Base-by-base conservation (phyloP, 768 basidiomycete genomes). In the Tricholoma sp. region DNA sequence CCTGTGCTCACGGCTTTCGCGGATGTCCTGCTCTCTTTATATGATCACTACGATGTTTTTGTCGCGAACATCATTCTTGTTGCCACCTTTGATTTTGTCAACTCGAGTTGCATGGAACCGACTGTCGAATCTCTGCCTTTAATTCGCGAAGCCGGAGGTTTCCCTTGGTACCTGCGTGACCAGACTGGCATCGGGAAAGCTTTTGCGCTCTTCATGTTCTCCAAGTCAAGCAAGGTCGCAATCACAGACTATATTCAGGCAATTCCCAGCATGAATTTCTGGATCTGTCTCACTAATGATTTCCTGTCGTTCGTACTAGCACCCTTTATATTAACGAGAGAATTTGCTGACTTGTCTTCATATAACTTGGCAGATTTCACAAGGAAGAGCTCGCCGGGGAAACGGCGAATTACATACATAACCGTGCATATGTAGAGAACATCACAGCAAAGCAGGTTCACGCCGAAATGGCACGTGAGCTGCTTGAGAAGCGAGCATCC, bases 301-400 rank as follows among this genome's bases (percentile, higher is more conserved):
- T 8, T 65, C 3, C 45, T 65, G 29, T 65, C 64, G 62, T 65
- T 9, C 15, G 64, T 61, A 15, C 33, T 33, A n/a, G n/a, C n/a
- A 12, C 6, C 18, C 29, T 33, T 3, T 24, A 0, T 15, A 9
- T 20, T 44, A 4, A 20, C 9, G 42, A 4, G 10, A 41, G 42
- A 7, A 44, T 24, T 20, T 44, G 17, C 42, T 44, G 18, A 44
- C 42, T 13, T 10, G 20, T 24, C 17, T 47, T 33, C 31, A 2
- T 9, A 4, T 39, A 17, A n/a, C 15, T 8, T 39, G 15, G 15
- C 18, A 65, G 60, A 17, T 61, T 63, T 37, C 56, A 53, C 34
- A 63, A 65, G 34, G 62, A 65, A 34, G 58, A 65, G 20, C 53
- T 63, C 6, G 64, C 55, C 6, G 62, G 64, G 12, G 60, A 65